phyloP scores from a whole-genome alignment of 345 rosid species.

The Moringa oleifera region DNA sequence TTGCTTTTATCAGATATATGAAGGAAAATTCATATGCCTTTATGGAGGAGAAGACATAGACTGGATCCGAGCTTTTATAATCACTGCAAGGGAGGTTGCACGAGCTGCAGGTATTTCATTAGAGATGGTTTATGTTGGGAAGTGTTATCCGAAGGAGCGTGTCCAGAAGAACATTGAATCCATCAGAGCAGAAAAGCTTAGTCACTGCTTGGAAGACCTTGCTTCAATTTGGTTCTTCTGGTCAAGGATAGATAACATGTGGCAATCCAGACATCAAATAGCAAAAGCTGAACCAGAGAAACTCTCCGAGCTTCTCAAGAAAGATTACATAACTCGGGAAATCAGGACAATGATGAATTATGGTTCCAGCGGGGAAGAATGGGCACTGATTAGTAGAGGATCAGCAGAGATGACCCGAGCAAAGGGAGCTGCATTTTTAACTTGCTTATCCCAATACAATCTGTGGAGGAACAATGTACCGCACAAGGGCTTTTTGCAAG shows the following conservation, averaged over 20 bases:
- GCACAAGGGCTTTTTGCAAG: constrained; percentile 38
- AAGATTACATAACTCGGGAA: constrained; percentile 48
- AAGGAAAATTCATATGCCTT: constrained; percentile 51
- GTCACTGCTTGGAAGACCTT: constrained; percentile 36
- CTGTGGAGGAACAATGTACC: constrained; percentile 29
- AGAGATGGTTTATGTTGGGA: constrained; percentile 68
- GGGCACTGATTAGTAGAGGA: constrained; percentile 56
- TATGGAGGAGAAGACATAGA: constrained; percentile 77
- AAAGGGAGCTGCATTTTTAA: constrained; percentile 35
- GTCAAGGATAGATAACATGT: constrained; percentile 47
- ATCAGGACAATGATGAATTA: constrained; percentile 46
- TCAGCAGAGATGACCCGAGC: constrained; percentile 41
- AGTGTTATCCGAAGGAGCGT: constrained; percentile 51
- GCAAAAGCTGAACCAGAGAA: constrained; percentile 7
- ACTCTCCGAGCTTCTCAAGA: constrained; percentile 15
- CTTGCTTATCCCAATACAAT: constrained; percentile 26
- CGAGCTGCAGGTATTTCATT: constrained; percentile 31
- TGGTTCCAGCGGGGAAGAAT: constrained; percentile 54
- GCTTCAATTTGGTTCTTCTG: constrained; percentile 46
- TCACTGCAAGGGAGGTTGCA: constrained; percentile 27
- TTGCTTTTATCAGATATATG: constrained; percentile 28
- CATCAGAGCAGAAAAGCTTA: constrained; percentile 34
- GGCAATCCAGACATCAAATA: constrained; percentile 36
- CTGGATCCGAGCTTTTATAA: constrained; percentile 55
- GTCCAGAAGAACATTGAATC: constrained; percentile 28